Evolutionary conservation across 2,329 filamentous ascomycete species (phyloP).

Genomic region (Pochonia chlamydosporia): DNA sequence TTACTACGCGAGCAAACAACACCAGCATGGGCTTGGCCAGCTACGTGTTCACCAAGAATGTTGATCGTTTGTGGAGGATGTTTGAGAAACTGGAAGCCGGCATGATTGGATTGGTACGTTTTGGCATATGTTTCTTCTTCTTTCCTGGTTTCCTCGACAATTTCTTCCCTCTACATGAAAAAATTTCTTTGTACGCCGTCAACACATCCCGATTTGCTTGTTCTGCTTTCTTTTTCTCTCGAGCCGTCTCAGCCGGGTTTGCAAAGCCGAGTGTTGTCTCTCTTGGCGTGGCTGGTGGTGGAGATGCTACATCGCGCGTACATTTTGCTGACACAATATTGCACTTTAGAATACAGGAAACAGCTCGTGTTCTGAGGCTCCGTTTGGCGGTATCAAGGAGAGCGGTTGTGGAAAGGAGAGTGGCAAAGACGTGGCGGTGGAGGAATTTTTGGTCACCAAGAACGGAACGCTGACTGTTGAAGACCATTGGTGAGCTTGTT

Average conservation of each 20-base stretch:
- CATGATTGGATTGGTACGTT: slow-evolving; percentile 30
- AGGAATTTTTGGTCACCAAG: slow-evolving; percentile 41
- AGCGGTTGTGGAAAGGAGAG: slow-evolving; percentile 42
- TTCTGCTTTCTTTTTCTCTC: not conserved
- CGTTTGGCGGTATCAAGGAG: slow-evolving; percentile 44
- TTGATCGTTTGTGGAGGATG: slow-evolving; percentile 35
- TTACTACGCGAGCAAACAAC: slow-evolving; percentile 58
- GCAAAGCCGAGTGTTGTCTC: not conserved
- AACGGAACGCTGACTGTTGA: slow-evolving; percentile 37
- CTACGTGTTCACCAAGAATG: slow-evolving; percentile 58
- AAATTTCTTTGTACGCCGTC: no score
- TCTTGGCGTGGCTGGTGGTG: not conserved
- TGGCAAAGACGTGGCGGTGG: slow-evolving; percentile 40
- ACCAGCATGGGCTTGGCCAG: slow-evolving; percentile 65
- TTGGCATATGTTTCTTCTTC: not conserved
- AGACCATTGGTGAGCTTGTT: slow-evolving; percentile 8
- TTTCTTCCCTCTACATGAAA: not conserved
- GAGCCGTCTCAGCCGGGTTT: not conserved
- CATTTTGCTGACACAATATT: not conserved
- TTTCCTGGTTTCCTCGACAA: not conserved
- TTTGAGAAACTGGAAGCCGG: slow-evolving; percentile 42
- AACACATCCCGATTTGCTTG: no score
- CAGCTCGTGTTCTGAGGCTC: slow-evolving; percentile 35
- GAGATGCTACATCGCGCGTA: not conserved
- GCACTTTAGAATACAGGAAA: slow-evolving; percentile 32